Conservation (phyloP, 2,329 filamentous ascomycete genomes). For the Claviceps sp. region DNA sequence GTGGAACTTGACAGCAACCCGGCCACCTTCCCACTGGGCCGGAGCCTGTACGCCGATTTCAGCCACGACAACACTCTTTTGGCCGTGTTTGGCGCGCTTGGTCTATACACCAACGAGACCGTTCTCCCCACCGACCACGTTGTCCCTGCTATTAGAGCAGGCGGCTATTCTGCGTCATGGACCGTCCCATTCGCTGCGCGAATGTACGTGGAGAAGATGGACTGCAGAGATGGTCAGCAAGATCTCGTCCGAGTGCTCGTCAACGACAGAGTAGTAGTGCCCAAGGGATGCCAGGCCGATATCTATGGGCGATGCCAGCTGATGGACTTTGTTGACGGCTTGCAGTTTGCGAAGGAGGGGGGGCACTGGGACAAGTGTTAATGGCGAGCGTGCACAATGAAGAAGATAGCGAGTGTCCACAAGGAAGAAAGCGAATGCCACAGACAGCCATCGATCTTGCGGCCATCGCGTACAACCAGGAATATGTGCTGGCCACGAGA, state of each 20-base stretch:
- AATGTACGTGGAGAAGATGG: slow-evolving; percentile 80
- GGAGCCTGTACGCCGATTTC: slow-evolving; percentile 71
- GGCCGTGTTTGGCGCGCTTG: slow-evolving; percentile 60
- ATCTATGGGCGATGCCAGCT: slow-evolving; percentile 56
- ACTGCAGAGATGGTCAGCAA: slow-evolving; percentile 41
- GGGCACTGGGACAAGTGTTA: slow-evolving; percentile 60
- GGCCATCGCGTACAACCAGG: too few relatives aligned
- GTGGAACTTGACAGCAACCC: slow-evolving; percentile 55
- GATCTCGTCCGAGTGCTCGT: slow-evolving; percentile 69
- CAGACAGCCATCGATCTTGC: too few relatives aligned
- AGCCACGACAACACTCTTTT: slow-evolving; percentile 85
- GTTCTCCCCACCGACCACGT: slow-evolving; percentile 38
- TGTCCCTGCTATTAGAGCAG: slow-evolving; percentile 35
- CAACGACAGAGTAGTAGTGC: slow-evolving; percentile 67
- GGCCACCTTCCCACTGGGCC: slow-evolving; percentile 59
- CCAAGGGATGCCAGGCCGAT: slow-evolving; percentile 60
- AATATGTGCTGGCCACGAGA: too few relatives aligned
- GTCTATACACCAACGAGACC: slow-evolving; percentile 56
- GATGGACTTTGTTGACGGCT: slow-evolving; percentile 55
- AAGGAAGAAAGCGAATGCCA: background rate
- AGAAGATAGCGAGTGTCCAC: background rate
- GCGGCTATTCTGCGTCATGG: slow-evolving; percentile 65
- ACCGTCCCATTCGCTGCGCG: slow-evolving; percentile 70
- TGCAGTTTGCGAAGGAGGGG: slow-evolving; percentile 58
- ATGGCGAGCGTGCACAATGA: background rate